Percentiles rank a stretch among this genome's conserved stretches.
These are phyloP conservation scores for Agarophyton chilense DNA, from an alignment of 23 red algal genomes.

Conservation along the genomic window DNA sequence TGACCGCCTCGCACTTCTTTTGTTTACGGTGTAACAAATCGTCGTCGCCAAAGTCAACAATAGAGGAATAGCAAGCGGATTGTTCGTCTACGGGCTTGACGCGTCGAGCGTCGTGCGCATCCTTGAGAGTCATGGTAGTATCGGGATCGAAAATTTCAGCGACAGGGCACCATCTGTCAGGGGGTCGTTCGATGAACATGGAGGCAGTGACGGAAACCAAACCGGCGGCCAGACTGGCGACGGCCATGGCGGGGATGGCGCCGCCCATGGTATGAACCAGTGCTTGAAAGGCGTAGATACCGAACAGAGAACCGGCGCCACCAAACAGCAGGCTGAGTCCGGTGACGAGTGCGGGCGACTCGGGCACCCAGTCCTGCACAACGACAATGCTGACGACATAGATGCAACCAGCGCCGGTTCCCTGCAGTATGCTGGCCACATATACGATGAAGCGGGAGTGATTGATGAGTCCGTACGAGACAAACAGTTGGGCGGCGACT, in stretches of 20 bases:
- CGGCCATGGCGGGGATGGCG: constrained; percentile 42
- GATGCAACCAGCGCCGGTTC: constrained; percentile 27
- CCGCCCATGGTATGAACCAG: constrained; percentile 16
- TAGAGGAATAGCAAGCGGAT: not conserved
- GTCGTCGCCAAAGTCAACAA: not conserved
- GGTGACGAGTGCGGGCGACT: constrained; percentile 26
- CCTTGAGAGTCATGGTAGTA: constrained; percentile 6
- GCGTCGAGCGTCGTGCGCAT: not conserved
- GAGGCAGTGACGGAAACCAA: not conserved
- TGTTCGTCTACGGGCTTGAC: not conserved
- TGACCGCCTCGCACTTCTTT: not conserved
- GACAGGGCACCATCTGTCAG: constrained; percentile 13
- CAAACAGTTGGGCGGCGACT: constrained; percentile 24
- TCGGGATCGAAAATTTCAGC: constrained; percentile 21
- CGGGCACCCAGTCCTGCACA: constrained; percentile 48
- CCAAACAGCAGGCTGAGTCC: constrained; percentile 35
- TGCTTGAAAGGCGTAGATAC: constrained; percentile 13
- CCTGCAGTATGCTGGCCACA: not conserved
- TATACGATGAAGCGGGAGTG: not conserved
- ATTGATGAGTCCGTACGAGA: constrained; percentile 16
- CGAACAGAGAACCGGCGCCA: constrained; percentile 39
- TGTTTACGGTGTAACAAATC: not conserved
- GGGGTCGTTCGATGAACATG: constrained; percentile 33
- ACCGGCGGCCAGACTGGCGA: constrained; percentile 29
- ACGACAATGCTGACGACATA: constrained; percentile 44